phyloP scores from a whole-genome alignment of 805 yeast genomes.

The Saturnispora kantuleensis region DNA sequence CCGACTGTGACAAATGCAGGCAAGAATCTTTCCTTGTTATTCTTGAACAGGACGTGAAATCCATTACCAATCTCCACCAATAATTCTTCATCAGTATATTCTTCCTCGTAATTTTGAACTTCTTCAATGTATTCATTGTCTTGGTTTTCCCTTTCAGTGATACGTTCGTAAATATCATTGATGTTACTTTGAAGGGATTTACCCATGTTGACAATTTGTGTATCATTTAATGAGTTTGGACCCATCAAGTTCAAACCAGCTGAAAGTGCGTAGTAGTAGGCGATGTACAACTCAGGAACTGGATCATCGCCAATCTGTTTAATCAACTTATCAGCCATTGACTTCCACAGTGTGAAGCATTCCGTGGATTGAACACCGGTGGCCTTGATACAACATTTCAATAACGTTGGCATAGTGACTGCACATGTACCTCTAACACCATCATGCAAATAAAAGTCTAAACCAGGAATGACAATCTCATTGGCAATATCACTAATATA shows the following conservation, averaged over 20 bases:
- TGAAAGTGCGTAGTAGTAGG: constrained; percentile 63
- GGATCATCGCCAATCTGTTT: constrained; percentile 69
- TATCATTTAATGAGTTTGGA: constrained; percentile 44
- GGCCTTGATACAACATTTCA: constrained; percentile 51
- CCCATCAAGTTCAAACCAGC: constrained; percentile 62
- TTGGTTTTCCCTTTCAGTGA: constrained; percentile 58
- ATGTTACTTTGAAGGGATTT: constrained; percentile 51
- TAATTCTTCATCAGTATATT: constrained; percentile 80
- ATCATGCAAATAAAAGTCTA: constrained; percentile 86
- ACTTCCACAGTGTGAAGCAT: constrained; percentile 61
- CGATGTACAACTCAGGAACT: constrained; percentile 69
- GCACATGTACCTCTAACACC: constrained; percentile 93
- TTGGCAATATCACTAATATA: constrained; percentile 70
- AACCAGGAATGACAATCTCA: constrained; percentile 77
- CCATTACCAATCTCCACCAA: constrained; percentile 78
- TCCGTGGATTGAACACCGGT: constrained; percentile 48
- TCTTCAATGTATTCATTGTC: constrained; percentile 89
- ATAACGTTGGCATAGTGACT: constrained; percentile 65
- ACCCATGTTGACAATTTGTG: constrained; percentile 47
- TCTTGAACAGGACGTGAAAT: constrained; percentile 59
- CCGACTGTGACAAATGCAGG: constrained; percentile 54
- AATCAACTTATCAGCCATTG: constrained; percentile 56
- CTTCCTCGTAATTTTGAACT: constrained; percentile 74
- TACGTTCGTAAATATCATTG: constrained; percentile 59
- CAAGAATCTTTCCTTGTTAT: constrained; percentile 46